Base-by-base conservation (phyloP, 176 grass and related monocot species). In the Eragrostis nindensis region DNA sequence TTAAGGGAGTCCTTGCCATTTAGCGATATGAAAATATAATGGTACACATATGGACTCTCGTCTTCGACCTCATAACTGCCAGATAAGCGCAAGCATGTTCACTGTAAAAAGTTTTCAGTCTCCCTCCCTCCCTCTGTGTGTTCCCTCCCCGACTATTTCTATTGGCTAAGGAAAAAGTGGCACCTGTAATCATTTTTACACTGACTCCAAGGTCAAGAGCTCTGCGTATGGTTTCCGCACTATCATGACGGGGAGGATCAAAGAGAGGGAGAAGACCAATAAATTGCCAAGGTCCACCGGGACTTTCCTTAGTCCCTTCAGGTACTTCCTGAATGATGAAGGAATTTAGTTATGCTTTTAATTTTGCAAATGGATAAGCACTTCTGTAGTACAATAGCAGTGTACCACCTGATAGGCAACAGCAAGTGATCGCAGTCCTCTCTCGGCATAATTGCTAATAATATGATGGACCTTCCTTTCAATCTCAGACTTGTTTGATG, bases 121-220 rank as follows among this genome's bases (percentile, higher is more conserved):
- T 61, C 24, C 14, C 24, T n/a, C 8, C 55, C 11, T 0, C 55
- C 55, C 24, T 27, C 57, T 61, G 3, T 9, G 24, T 61, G 24
- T 59, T 61, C 22, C 56, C 22, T 61, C 9, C 57, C 26, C 0
- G 0, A 61, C 57, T 61, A 11, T 61, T 61, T 14, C 57, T 61
- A 61, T 2, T 74, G 61, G 18, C 68, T 53, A 41, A 68, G 56
- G 27, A 22, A 48, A 53, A 65, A 72, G 75, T 60, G 30, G 38
- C 32, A 91, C 89, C 84, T 91, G 89, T 91, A 61, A 91, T 91
- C 89, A 91, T 91, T 83, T 91, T 91, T 40, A 91, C 89, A 84
- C 89, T 91, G 55, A 91, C 89, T 52, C 89, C 89, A 76, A 91
- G 89, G 64, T 91, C 85, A 76, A 91, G 89, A 72, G 89, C 85